Conservation (phyloP, 2,329 filamentous ascomycete genomes). For the Cladosporium sp. region DNA sequence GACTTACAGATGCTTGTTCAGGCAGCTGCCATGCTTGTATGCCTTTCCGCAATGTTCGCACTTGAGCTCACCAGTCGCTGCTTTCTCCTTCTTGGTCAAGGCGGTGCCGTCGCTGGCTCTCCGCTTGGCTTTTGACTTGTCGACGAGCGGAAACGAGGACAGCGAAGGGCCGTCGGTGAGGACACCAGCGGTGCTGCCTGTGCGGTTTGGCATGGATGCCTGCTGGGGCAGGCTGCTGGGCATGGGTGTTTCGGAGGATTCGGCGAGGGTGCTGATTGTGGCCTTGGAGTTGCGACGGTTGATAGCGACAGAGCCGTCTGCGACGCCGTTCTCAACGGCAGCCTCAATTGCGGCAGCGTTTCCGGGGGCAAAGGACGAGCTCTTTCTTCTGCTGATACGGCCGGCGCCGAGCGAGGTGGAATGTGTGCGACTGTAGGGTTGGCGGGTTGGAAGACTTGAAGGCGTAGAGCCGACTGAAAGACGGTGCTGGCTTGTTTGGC, state of each 20-base stretch:
- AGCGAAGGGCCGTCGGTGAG: constrained; percentile 66
- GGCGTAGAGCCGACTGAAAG: constrained; percentile 49
- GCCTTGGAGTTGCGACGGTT: constrained; percentile 65
- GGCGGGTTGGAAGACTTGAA: constrained; percentile 59
- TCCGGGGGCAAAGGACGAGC: constrained; percentile 71
- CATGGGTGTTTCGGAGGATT: constrained; percentile 56
- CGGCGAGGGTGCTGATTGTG: constrained; percentile 42
- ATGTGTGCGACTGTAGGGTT: constrained; percentile 67
- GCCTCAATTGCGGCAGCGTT: constrained; percentile 73
- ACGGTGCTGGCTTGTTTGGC: constrained; percentile 42
- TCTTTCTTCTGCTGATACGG: constrained; percentile 88
- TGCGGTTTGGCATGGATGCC: constrained; percentile 33
- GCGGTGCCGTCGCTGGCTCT: constrained; percentile 82
- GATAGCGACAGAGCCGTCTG: constrained; percentile 55
- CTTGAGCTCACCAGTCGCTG: constrained; percentile 77
- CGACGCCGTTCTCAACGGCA: constrained; percentile 56
- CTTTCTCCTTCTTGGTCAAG: constrained; percentile 75
- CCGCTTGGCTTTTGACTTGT: constrained; percentile 50
- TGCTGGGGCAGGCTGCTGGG: constrained; percentile 62
- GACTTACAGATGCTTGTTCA: constrained; percentile 99
- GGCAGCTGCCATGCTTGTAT: constrained; percentile 99
- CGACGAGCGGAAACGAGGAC: constrained; percentile 41
- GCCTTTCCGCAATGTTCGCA: constrained; percentile 98
- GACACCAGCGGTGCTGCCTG: constrained; percentile 38
- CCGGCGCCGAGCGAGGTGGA: constrained; percentile 71